Conservation (phyloP, 2,329 filamentous ascomycete genomes). For the Albophoma yamanashiensis region DNA sequence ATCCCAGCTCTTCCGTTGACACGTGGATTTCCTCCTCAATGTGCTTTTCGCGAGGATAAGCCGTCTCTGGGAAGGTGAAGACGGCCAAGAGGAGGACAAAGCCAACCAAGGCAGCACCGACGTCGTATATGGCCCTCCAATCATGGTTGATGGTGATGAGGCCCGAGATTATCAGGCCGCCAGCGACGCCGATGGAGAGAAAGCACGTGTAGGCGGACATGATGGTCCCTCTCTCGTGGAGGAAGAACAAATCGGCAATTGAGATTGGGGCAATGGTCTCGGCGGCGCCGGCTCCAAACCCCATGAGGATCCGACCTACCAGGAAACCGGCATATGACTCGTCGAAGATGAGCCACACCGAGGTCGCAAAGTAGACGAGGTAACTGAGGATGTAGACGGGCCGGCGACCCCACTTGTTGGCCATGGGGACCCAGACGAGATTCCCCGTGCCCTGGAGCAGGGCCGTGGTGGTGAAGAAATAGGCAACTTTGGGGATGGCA, state of each 20-base stretch:
- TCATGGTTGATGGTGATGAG: conserved; percentile 35
- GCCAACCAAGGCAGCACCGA: conserved; percentile 38
- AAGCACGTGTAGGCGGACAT: conserved; percentile 36
- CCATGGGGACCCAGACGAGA: conserved; percentile 34
- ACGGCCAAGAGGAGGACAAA: conserved; percentile 33
- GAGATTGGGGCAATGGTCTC: conserved; percentile 40
- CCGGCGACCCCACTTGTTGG: conserved; percentile 33
- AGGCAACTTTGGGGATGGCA: conserved; percentile 33
- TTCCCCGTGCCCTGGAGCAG: conserved; percentile 37
- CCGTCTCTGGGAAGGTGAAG: conserved; percentile 45
- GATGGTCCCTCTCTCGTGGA: conserved; percentile 41
- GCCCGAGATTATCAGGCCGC: conserved; percentile 32
- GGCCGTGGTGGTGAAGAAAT: conserved; percentile 41
- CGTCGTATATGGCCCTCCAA: conserved; percentile 42
- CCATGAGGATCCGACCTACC: conserved; percentile 37
- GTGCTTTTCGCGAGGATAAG: conserved; percentile 25
- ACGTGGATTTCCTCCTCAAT: not conserved
- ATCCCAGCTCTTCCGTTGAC: conserved; percentile 5
- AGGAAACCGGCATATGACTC: conserved; percentile 29
- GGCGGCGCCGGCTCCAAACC: conserved; percentile 40
- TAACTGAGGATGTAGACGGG: conserved; percentile 33
- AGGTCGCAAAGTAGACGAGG: conserved; percentile 27
- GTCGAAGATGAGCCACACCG: conserved; percentile 32
- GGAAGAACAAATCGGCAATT: conserved; percentile 44
- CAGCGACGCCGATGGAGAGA: conserved; percentile 29